A percentile compares a stretch with the other conserved stretches of the same genome.
Conservation (phyloP, 2,329 filamentous ascomycete genomes). For the Ophiostoma novo-ulmi region DNA sequence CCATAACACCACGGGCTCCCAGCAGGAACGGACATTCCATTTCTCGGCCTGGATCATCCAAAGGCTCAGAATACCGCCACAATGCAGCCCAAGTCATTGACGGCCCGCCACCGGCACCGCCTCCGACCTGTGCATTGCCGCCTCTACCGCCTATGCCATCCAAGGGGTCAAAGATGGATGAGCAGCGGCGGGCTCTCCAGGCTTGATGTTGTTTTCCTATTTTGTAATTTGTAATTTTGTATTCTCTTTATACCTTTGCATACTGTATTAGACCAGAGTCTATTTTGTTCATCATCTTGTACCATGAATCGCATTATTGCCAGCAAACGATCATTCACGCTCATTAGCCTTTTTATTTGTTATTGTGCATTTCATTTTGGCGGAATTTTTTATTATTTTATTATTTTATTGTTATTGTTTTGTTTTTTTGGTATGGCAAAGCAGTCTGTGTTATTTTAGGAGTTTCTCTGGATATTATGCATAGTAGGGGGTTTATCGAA, state of each 20-base stretch:
- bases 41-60: neutral
- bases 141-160: conserved; percentile 33
- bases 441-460: too few relatives aligned
- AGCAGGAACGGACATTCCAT: neutral
- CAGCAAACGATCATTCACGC: neutral
- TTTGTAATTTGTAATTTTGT: neutral
- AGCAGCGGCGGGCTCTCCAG: neutral
- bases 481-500: neutral
- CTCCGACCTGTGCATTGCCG: conserved; percentile 51
- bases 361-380: too few relatives aligned
- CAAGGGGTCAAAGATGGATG: neutral
- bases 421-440: too few relatives aligned
- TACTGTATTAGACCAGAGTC: neutral
- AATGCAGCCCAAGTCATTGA: conserved; percentile 32
- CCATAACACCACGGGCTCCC: neutral
- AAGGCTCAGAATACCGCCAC: neutral
- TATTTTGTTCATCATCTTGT: neutral
- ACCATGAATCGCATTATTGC: neutral
- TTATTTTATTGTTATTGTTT: too few relatives aligned
- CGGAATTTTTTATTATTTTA: too few relatives aligned
- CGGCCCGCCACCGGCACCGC: conserved; percentile 50
- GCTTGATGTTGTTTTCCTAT: neutral
- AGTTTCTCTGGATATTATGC: too few relatives aligned
- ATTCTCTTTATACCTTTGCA: neutral
- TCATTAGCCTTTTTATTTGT: neutral